Evolutionary conservation across 163 green algal species (phyloP).

Genomic region (Chlamydomonas reinhardtii): DNA sequence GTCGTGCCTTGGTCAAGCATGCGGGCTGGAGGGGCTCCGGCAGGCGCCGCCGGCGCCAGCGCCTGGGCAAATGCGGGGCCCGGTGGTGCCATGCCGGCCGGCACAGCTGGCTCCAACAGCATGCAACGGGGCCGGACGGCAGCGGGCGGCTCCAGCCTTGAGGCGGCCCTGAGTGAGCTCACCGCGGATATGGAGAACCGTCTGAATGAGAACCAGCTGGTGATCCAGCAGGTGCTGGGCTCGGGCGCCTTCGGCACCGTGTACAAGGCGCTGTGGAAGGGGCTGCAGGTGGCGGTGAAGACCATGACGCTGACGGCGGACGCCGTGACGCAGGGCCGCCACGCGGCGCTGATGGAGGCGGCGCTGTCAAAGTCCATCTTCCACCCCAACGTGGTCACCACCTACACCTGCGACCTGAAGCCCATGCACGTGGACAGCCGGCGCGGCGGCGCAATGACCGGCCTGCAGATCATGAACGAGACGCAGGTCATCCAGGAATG

Average conservation of each 20-base stretch:
- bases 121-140: too few relatives aligned
- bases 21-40: not conserved
- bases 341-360: slow-evolving; percentile 50
- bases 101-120: too few relatives aligned
- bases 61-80: not conserved
- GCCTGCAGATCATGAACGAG: slow-evolving; percentile 45
- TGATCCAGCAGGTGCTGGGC: slow-evolving; percentile 42
- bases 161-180: slow-evolving; percentile 19
- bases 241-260: slow-evolving; percentile 39
- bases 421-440: slow-evolving; percentile 47
- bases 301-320: slow-evolving; percentile 43
- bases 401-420: slow-evolving; percentile 54
- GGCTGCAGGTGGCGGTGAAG: slow-evolving; percentile 47
- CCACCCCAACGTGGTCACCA: slow-evolving; percentile 49
- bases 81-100: not conserved
- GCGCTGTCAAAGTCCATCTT: slow-evolving; percentile 50
- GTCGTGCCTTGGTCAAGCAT: too few relatives aligned
- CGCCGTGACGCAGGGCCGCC: slow-evolving; percentile 24
- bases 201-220: slow-evolving; percentile 38
- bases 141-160: not conserved
- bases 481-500: slow-evolving; percentile 51
- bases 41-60: not conserved
- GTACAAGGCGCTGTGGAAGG: slow-evolving; percentile 52
- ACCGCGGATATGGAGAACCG: slow-evolving; percentile 28
- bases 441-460: slow-evolving; percentile 37